Percentiles rank a stretch among this genome's conserved stretches.
Conservation (phyloP, 2,329 filamentous ascomycete species). For the Thielaviopsis punctulata region DNA sequence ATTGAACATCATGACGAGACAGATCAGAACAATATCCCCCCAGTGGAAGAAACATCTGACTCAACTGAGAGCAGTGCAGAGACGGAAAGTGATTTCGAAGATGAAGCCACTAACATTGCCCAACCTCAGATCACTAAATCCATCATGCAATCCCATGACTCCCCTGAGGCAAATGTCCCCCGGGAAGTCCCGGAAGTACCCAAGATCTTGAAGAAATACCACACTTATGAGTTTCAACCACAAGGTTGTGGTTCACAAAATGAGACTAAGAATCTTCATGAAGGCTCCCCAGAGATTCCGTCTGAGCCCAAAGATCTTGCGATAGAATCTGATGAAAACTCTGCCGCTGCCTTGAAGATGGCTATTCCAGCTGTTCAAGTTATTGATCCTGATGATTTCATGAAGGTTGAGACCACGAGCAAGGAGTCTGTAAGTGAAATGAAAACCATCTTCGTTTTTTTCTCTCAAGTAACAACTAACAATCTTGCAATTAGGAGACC, state of each 20-base stretch:
- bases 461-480: not conserved
- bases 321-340: not conserved
- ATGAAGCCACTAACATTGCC: not conserved
- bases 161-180: not conserved
- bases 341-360: not conserved
- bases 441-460: not conserved
- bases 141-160: too few relatives aligned
- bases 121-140: not conserved
- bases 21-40: not conserved
- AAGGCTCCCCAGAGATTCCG: not conserved
- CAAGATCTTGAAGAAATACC: not conserved
- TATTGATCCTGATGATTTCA: not conserved
- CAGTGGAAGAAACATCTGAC: not conserved
- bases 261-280: not conserved
- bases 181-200: not conserved
- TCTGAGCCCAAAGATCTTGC: not conserved
- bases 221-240: not conserved
- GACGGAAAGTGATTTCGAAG: not conserved
- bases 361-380: not conserved
- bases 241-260: not conserved
- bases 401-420: not conserved
- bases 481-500: not conserved
- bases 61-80: not conserved
- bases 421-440: not conserved
- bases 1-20: not conserved